Conservation (phyloP, 768 basidiomycete species). For the Mycena sanguinolenta region DNA sequence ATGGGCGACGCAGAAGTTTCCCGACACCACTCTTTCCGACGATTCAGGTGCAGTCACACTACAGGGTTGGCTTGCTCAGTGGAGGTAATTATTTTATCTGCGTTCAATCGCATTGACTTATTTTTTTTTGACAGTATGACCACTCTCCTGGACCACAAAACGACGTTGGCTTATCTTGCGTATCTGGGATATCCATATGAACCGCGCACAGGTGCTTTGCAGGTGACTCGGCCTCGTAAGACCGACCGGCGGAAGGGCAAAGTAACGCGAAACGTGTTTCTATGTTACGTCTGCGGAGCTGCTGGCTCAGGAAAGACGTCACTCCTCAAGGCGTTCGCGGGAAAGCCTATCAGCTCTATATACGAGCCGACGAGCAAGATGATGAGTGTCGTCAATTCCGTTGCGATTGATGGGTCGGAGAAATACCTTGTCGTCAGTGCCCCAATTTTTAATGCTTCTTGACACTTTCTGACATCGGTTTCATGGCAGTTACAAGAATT, state of each 20-base stretch:
- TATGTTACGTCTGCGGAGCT: constrained; percentile 94
- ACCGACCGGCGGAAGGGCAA: constrained; percentile 89
- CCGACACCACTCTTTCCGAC: constrained; percentile 89
- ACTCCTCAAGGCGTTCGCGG: constrained; percentile 86
- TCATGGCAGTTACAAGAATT: constrained; percentile 90
- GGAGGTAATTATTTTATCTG: constrained; percentile 77
- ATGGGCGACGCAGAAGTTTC: constrained; percentile 93
- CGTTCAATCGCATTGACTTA: constrained; percentile 15
- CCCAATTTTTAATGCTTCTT: neutral
- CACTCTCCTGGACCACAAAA: constrained; percentile 93
- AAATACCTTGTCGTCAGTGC: constrained; percentile 93
- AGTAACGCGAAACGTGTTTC: constrained; percentile 90
- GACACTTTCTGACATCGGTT: neutral
- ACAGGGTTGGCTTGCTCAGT: constrained; percentile 98
- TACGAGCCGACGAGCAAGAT: constrained; percentile 94
- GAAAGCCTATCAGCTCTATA: constrained; percentile 77
- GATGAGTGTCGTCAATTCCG: constrained; percentile 93
- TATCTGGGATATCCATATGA: constrained; percentile 92
- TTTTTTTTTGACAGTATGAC: constrained; percentile 79
- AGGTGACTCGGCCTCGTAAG: constrained; percentile 87
- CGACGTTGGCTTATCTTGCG: constrained; percentile 93
- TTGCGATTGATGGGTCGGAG: constrained; percentile 94
- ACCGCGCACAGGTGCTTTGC: constrained; percentile 85
- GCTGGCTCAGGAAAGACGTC: constrained; percentile 97
- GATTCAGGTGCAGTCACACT: constrained; percentile 93